Conservation (phyloP, 2,329 filamentous ascomycete species). For the Alternaria conjuncta region DNA sequence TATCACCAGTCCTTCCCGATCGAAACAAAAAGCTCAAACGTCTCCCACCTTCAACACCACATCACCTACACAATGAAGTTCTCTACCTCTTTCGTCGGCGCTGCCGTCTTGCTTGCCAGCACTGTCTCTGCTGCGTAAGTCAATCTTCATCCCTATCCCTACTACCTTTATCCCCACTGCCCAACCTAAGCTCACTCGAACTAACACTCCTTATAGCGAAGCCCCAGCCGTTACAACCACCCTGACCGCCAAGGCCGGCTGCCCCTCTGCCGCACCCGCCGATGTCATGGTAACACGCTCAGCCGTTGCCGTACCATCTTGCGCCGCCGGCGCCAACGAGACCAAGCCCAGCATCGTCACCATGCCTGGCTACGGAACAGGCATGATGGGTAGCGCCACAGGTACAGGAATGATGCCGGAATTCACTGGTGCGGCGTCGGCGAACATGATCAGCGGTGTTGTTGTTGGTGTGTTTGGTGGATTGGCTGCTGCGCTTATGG, state of each 20-base stretch:
- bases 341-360: conserved; percentile 27
- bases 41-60: background rate
- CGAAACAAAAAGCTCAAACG: background rate
- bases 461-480: background rate
- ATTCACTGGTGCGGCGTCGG: conserved; percentile 2
- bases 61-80: background rate
- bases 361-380: conserved; percentile 15
- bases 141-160: background rate
- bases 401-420: background rate
- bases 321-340: conserved; percentile 22
- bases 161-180: background rate
- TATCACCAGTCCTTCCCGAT: background rate
- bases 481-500: background rate
- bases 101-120: background rate
- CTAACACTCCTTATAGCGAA: conserved; percentile 4
- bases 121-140: conserved; percentile 10
- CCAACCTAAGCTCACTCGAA: background rate
- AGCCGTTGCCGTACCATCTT: conserved; percentile 16
- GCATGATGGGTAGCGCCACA: background rate
- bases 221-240: conserved; percentile 13
- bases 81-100: background rate
- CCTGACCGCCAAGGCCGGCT: conserved; percentile 21
- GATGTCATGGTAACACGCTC: conserved; percentile 28
- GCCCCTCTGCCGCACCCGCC: conserved; percentile 19
- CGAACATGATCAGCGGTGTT: background rate